Evolutionary conservation across 192 early-diverging fungal species (phyloP).

Genomic region (Backusella westeae): DNA sequence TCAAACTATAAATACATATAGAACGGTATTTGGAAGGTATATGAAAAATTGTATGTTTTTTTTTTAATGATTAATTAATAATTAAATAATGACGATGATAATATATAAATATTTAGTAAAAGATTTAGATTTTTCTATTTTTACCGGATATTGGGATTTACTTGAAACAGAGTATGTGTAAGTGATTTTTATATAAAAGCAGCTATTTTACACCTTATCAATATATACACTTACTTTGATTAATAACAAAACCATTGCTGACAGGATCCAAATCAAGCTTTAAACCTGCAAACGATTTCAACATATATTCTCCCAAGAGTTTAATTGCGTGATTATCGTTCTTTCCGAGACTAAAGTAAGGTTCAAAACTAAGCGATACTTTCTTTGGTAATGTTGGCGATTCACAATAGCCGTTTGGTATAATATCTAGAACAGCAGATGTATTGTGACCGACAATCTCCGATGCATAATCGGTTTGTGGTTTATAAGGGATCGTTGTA

Average conservation of each 20-base stretch:
- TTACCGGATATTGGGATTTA: neutral
- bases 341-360: neutral
- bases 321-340: constrained; percentile 16
- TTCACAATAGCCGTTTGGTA: constrained; percentile 46
- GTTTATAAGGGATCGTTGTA: constrained; percentile 41
- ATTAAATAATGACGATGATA: neutral
- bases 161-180: neutral
- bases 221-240: constrained; percentile 37
- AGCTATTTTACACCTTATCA: neutral
- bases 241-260: constrained; percentile 24
- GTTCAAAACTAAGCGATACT: neutral
- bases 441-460: constrained; percentile 42
- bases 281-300: constrained; percentile 31
- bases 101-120: neutral
- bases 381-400: constrained; percentile 22
- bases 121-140: neutral
- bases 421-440: constrained; percentile 8
- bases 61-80: neutral
- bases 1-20: neutral
- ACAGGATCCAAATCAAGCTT: constrained; percentile 30
- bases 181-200: neutral
- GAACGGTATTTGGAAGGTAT: neutral
- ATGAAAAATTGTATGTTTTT: neutral
- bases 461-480: constrained; percentile 52
- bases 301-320: constrained; percentile 33